A percentile compares a stretch with the other conserved stretches of the same genome.
phyloP scores from a whole-genome alignment of 176 grass and related monocot genomes.

The Thinopyrum elongatum region DNA sequence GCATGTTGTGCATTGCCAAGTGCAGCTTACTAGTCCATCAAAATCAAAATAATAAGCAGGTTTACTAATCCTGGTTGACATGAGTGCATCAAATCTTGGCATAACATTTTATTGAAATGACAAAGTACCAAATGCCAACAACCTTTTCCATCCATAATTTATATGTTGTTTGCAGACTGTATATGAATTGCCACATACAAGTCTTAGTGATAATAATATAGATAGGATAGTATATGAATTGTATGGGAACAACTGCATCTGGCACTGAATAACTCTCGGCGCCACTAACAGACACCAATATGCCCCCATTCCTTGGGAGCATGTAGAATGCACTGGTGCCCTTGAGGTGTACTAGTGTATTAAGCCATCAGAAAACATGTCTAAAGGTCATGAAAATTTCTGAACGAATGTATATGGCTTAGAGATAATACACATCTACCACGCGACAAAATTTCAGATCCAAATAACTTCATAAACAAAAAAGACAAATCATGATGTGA shows the following conservation, averaged over 20 bases:
- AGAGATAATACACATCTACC: neutral
- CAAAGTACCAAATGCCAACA: neutral
- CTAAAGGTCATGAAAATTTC: neutral
- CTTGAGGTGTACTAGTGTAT: neutral
- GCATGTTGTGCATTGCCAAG: neutral
- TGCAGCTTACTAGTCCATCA: neutral
- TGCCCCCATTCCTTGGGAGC: neutral
- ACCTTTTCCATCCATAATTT: neutral
- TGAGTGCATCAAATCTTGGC: neutral
- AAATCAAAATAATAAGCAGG: conserved; percentile 3
- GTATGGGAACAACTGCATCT: neutral
- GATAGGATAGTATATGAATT: neutral
- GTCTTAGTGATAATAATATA: neutral
- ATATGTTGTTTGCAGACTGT: neutral
- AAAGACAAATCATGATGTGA: neutral
- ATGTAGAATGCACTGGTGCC: neutral
- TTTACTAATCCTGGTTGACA: conserved; percentile 1
- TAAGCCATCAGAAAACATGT: neutral
- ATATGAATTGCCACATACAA: conserved; percentile 3
- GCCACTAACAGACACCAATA: neutral
- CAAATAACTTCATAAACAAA: neutral
- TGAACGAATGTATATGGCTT: neutral
- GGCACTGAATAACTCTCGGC: neutral
- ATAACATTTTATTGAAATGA: neutral
- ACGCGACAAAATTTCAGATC: neutral